These are phyloP conservation scores for Populus hybrid DNA, from an alignment of 441 rosid species.

Conservation along the genomic window DNA sequence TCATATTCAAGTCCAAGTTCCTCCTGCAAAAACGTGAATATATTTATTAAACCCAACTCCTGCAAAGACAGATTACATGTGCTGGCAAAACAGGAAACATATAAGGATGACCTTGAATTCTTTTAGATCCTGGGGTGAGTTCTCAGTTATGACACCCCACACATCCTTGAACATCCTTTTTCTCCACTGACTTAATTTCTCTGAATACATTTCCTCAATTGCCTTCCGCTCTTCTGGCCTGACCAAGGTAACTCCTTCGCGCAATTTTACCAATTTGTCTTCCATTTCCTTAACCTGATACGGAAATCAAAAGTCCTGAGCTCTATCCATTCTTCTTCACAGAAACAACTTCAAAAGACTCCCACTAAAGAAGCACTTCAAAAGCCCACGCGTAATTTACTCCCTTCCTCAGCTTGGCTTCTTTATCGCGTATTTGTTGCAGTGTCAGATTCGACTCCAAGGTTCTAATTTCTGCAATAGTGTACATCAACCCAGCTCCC, in stretches of 20 bases:
- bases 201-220: conserved; percentile 54
- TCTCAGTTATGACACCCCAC: conserved; percentile 83
- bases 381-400: conserved; percentile 5
- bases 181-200: conserved; percentile 74
- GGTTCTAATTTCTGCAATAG: conserved; percentile 53
- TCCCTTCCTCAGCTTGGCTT: conserved; percentile 45
- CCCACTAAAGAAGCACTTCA: neutral
- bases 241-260: conserved; percentile 59
- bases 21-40: conserved; percentile 47
- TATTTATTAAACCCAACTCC: conserved; percentile 15
- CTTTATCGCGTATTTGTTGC: conserved; percentile 63
- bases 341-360: neutral
- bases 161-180: conserved; percentile 91
- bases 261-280: conserved; percentile 61
- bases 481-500: neutral
- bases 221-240: conserved; percentile 75
- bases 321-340: conserved; percentile 3
- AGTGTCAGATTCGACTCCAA: conserved; percentile 79
- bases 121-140: conserved; percentile 71
- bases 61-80: conserved; percentile 5
- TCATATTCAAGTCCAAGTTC: conserved; percentile 88
- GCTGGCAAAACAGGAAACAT: conserved; percentile 4
- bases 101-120: conserved; percentile 62
- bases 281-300: conserved; percentile 73
- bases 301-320: neutral